Conservation (phyloP, 345 rosid genomes). For the Euphorbia lathyris region DNA sequence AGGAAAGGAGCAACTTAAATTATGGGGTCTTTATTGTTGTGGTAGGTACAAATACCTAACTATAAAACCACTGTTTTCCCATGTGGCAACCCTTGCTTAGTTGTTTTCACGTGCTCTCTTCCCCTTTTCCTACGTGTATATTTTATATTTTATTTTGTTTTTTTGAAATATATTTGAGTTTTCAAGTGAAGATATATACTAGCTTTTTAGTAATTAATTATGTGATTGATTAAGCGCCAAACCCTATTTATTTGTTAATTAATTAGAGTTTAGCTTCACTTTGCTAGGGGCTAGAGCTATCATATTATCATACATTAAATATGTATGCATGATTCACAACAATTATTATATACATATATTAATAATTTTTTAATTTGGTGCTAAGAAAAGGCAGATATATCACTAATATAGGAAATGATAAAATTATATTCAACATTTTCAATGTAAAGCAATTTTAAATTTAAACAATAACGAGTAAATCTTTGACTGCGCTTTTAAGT, state of each 20-base stretch:
- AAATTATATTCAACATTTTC: too few species aligned
- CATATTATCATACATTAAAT: not conserved
- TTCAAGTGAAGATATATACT: not conserved
- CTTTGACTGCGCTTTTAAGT: too few species aligned
- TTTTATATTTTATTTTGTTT: too few species aligned
- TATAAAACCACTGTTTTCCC: conserved; percentile 20
- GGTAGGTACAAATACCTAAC: conserved; percentile 40
- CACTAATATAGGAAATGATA: too few species aligned
- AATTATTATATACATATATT: not conserved
- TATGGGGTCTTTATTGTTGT: not conserved
- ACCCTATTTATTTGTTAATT: not conserved
- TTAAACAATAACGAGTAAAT: too few species aligned
- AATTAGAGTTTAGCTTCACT: not conserved
- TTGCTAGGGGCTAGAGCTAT: not conserved
- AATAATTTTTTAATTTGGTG: too few species aligned
- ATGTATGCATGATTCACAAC: conserved; percentile 13
- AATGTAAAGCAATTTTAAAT: too few species aligned
- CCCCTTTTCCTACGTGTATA: conserved; percentile 1
- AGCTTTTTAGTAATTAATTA: not conserved
- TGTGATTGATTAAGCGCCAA: not conserved
- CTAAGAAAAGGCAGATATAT: too few species aligned
- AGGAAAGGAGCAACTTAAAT: not conserved
- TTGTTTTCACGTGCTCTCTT: conserved; percentile 35
- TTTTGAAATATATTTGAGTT: too few species aligned
- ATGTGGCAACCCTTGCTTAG: conserved; percentile 30